These are phyloP conservation scores for Eleusine coracana DNA, from an alignment of 176 grass and related monocot genomes.

Conservation along the genomic window DNA sequence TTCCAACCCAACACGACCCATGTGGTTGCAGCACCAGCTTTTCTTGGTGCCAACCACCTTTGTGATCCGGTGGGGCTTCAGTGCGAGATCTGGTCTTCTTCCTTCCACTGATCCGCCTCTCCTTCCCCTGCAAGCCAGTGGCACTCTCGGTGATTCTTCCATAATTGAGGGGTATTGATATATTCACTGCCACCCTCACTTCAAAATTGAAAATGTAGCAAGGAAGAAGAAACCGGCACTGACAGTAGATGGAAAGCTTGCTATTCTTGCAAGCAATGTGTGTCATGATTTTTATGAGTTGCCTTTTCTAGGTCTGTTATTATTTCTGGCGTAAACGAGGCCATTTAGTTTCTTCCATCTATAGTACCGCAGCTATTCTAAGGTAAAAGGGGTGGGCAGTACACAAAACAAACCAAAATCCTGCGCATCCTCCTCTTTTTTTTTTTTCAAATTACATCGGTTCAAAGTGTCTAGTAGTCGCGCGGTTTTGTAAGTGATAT, in stretches of 20 bases:
- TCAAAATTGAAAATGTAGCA: neutral
- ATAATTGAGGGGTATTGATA: slow-evolving; percentile 11
- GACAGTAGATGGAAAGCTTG: neutral
- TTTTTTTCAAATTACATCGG: neutral
- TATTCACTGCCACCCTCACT: slow-evolving; percentile 6
- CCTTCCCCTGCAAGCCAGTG: slow-evolving; percentile 35
- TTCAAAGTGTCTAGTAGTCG: neutral
- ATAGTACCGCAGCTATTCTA: neutral
- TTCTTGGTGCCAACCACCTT: slow-evolving; percentile 39
- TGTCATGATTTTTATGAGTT: neutral
- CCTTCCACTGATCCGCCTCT: neutral
- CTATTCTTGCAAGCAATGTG: neutral
- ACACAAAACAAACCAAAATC: neutral
- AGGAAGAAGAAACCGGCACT: neutral
- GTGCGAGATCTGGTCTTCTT: slow-evolving; percentile 41
- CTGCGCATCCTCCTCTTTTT: neutral
- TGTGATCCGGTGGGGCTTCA: slow-evolving; percentile 20
- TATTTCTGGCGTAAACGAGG: neutral
- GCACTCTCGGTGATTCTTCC: neutral
- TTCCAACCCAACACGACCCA: slow-evolving; percentile 45
- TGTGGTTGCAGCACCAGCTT: slow-evolving; percentile 45
- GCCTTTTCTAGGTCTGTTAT: neutral
- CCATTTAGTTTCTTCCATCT: slow-evolving; percentile 9
- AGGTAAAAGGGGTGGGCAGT: neutral
- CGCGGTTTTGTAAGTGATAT: neutral